phyloP scores from a whole-genome alignment of 2,329 filamentous ascomycete genomes.

The Ophiostoma pallidulum region DNA sequence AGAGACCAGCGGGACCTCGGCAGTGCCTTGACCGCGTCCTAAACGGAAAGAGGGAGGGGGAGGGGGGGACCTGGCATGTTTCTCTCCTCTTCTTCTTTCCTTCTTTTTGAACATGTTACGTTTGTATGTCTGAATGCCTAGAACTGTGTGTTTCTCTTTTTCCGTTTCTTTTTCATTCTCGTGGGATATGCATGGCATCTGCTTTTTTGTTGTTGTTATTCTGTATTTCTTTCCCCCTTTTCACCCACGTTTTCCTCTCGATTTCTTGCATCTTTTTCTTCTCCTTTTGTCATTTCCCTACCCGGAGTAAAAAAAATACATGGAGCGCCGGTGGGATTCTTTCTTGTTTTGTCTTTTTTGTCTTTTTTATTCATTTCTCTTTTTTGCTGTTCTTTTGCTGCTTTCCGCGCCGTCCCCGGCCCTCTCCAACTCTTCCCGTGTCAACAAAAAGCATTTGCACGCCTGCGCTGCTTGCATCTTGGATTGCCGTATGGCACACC shows the following conservation, averaged over 20 bases:
- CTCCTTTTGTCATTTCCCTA: background rate
- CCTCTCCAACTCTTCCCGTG: too few relatives aligned
- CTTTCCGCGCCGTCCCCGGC: too few relatives aligned
- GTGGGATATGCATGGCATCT: background rate
- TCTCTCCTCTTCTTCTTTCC: background rate
- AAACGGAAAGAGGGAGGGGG: background rate
- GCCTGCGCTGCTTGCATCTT: too few relatives aligned
- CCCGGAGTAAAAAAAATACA: conserved; percentile 6
- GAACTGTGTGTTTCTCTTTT: background rate
- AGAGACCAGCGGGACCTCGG: conserved; percentile 37
- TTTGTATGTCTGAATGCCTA: background rate
- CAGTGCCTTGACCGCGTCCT: too few relatives aligned
- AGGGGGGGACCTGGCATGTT: background rate
- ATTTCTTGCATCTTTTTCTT: background rate
- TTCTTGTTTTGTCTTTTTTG: background rate
- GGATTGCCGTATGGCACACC: too few relatives aligned
- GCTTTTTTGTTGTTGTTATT: background rate
- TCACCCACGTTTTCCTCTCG: too few relatives aligned
- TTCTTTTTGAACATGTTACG: conserved; percentile 1
- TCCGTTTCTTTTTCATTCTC: background rate
- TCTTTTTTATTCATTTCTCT: background rate
- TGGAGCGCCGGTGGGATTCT: background rate
- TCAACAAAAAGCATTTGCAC: too few relatives aligned
- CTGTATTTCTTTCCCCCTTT: too few relatives aligned
- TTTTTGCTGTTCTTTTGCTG: background rate